A percentile compares a stretch with the other conserved stretches of the same genome.
These are phyloP conservation scores for Dothideomycetes sp. DNA, from an alignment of 2,329 filamentous ascomycete species.

Conservation along the genomic window DNA sequence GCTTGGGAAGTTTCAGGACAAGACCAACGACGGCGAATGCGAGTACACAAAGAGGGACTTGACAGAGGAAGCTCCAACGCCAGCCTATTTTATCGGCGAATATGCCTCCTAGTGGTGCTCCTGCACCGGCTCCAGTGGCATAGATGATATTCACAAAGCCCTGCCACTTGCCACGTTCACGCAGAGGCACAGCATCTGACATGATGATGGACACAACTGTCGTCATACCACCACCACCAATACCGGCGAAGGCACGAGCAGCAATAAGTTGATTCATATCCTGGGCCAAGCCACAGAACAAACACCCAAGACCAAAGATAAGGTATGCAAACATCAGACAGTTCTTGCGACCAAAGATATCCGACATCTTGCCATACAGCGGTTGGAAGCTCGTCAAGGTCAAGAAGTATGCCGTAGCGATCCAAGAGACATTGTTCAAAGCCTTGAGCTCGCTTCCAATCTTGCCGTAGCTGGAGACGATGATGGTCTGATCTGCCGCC, in stretches of 20 bases:
- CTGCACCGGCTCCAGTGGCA: slow-evolving; percentile 56
- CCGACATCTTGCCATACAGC: slow-evolving; percentile 60
- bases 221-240: slow-evolving; percentile 65
- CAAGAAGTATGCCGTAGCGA: slow-evolving; percentile 63
- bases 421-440: slow-evolving; percentile 67
- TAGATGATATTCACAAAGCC: slow-evolving; percentile 65
- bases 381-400: slow-evolving; percentile 69
- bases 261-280: slow-evolving; percentile 58
- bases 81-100: slow-evolving; percentile 66
- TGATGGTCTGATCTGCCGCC: slow-evolving; percentile 67
- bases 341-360: slow-evolving; percentile 61
- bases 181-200: slow-evolving; percentile 60
- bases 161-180: slow-evolving; percentile 65
- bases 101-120: slow-evolving; percentile 61
- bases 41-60: slow-evolving; percentile 58
- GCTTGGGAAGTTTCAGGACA: slow-evolving; percentile 52
- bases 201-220: slow-evolving; percentile 60
- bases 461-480: slow-evolving; percentile 66
- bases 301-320: slow-evolving; percentile 56
- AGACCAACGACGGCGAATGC: slow-evolving; percentile 56
- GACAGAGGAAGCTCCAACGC: slow-evolving; percentile 66
- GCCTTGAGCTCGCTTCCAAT: slow-evolving; percentile 69
- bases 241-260: slow-evolving; percentile 52
- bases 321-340: slow-evolving; percentile 56
- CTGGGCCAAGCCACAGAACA: slow-evolving; percentile 53